Base-by-base conservation (phyloP, 768 basidiomycete species). In the Tulasnella sp. region DNA sequence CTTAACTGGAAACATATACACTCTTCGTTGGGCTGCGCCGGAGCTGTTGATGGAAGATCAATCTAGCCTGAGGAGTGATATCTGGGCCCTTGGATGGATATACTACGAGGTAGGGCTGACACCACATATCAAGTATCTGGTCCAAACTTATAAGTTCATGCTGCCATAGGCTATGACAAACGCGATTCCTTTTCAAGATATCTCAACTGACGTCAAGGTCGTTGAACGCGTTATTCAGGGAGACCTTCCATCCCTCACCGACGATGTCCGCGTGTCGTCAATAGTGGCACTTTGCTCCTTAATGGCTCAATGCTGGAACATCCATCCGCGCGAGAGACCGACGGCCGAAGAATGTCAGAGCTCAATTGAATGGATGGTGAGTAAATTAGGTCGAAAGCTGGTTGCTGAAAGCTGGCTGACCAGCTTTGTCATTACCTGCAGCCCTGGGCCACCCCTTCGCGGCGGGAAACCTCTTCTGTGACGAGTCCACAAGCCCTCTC, bases 181-280 rank as follows among this genome's bases (percentile, higher is more conserved):
- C 54, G n/a, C 24, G 7, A 54, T 54, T 54, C 54, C 54, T 7
- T 54, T 54, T 54, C 24, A 54, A n/a, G 54, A 54, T 54, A 24
- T 54, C 24, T n/a, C n/a, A 54, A n/a, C 54, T 6, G 54, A 54
- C 24, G 12, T 54, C 24, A n/a, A 7, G 8, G 54, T 54, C 11
- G 54, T 54, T 54, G n/a, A 22, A n/a, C 54, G 54, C 54, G 54
- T 54, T n/a, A n/a, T 54, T n/a, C 54, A 54, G 54, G 54, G 54
- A 54, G 54, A 54, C 12, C 54, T 54, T 54, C 54, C 54, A n/a
- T 54, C 54, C 7, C n/a, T 54, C 54, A n/a, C 54, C 24, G n/a
- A 54, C 54, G 54, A 54, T n/a, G n/a, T 54, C 11, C 54, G 54
- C 24, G 54, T 54, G 24, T 54, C 54, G 11, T 54, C 54, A 8